Evolutionary conservation across 2,329 filamentous ascomycete genomes (phyloP), one percentile per base, ranked within the genome.

Genomic region (Pestalotiopsis sp.): DNA sequence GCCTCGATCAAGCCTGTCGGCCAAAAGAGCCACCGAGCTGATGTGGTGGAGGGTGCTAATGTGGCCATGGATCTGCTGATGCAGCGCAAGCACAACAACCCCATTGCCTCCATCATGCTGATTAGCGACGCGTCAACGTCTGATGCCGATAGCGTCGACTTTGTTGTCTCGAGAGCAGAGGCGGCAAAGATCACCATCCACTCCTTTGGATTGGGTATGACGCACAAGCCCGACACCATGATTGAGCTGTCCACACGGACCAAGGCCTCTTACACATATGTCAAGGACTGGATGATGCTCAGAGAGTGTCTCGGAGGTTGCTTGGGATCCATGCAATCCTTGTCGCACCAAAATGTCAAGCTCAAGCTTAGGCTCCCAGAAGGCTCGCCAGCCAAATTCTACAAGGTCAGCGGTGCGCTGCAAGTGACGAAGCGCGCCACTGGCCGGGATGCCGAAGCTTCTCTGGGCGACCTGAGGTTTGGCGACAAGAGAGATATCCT

Each of bases 281-380:
- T 99, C 74, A 99, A 98, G 82, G 96, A 99, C 80, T 99, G 96
- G 96, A 98, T 98, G 95, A 99, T 98, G 95, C 87, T 99, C 45
- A 92, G 96, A 36, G 96, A 99, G 80, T 98, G 96, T 79, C 87
- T 98, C 59, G 96, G 95, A 27, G 96, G 96, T 58, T 98, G 95
- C 76, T 84, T 99, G 36, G 96, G 96, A 61, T 91, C 94, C 14
- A 88, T 98, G 78, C 96, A 99, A 80, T 94, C 93, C 2, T 91
- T 94, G 36, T 98, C 96, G n/a, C 96, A 99, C 79, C 96, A 98
- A 79, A 98, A 98, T 77, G 96, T 97, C 68, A 98, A 97, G 84
- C 87, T 99, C 67, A 97, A 97, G 84, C 89, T 99, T 68, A 93
- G 93, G 74, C 84, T 99, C 7, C 96, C 96, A 0, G 96, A 99